Evolutionary conservation across 768 basidiomycete species (phyloP).

Genomic region (Suillus decipiens): DNA sequence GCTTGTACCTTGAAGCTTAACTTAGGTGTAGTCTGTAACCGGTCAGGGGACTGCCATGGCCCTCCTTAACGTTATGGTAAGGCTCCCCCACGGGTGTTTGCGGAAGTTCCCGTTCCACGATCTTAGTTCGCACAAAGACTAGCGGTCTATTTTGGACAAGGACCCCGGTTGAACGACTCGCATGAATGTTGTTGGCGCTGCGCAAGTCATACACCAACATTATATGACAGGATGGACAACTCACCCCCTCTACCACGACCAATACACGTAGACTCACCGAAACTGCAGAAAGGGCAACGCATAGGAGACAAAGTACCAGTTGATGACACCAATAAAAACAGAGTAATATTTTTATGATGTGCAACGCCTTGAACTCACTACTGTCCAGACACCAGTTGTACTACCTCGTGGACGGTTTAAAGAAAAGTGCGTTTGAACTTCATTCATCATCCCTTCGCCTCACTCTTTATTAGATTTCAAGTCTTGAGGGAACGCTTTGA

Average conservation of each 20-base stretch:
- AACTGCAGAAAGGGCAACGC: constrained; percentile 14
- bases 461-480: constrained; percentile 25
- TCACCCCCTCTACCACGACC: not conserved
- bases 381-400: constrained; percentile 19
- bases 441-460: not conserved
- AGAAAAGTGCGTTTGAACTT: constrained; percentile 28
- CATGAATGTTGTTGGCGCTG: not conserved
- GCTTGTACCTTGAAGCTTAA: no score
- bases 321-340: constrained; percentile 27
- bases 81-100: no score
- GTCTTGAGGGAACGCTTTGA: constrained; percentile 34
- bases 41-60: no score
- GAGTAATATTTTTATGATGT: constrained; percentile 18
- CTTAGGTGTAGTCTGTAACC: no score
- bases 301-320: constrained; percentile 10
- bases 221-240: not conserved
- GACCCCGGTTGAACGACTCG: not conserved
- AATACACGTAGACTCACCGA: constrained; percentile 4
- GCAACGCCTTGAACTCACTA: not conserved
- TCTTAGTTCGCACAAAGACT: not conserved
- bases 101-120: no score
- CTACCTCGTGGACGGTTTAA: constrained; percentile 26
- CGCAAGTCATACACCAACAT: not conserved
- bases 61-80: no score
- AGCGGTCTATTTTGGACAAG: not conserved